Percentiles rank a stretch among this genome's conserved stretches.
phyloP scores from a whole-genome alignment of 305 asterid genomes.

The Fraxinus greggii region DNA sequence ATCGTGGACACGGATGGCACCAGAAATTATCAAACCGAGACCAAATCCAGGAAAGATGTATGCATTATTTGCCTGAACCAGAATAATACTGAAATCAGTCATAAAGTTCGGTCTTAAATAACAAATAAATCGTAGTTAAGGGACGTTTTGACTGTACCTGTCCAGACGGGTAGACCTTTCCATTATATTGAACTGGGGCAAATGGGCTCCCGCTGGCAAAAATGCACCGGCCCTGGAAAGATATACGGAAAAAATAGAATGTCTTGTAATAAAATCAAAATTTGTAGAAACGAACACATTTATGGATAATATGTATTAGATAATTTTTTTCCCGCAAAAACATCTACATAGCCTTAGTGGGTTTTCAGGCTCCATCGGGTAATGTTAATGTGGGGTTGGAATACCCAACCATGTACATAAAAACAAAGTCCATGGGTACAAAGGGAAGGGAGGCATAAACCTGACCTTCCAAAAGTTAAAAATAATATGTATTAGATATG shows the following conservation, averaged over 20 bases:
- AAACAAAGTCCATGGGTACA: not conserved
- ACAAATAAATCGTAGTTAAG: not conserved
- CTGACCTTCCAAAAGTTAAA: not conserved
- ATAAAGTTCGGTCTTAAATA: not conserved
- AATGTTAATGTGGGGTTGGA: not conserved
- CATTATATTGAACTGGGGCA: conserved; percentile 64
- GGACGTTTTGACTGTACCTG: conserved; percentile 56
- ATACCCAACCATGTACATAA: no score
- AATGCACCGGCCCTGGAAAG: conserved; percentile 72
- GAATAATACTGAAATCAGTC: conserved; percentile 21
- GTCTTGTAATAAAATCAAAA: not conserved
- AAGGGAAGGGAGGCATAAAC: not conserved
- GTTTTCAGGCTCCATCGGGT: not conserved
- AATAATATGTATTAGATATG: not conserved
- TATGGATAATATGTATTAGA: not conserved
- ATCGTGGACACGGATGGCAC: conserved; percentile 72
- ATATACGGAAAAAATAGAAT: not conserved
- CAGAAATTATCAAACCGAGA: conserved; percentile 80
- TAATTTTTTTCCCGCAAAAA: not conserved
- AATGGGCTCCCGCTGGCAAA: conserved; percentile 99
- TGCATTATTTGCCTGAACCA: conserved; percentile 80
- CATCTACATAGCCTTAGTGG: not conserved
- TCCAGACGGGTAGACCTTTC: conserved; percentile 67
- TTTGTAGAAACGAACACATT: not conserved
- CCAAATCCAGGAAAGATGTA: conserved; percentile 97